These are phyloP conservation scores for Elsinoe ampelina DNA, from an alignment of 2,329 filamentous ascomycete species.

Conservation along the genomic window DNA sequence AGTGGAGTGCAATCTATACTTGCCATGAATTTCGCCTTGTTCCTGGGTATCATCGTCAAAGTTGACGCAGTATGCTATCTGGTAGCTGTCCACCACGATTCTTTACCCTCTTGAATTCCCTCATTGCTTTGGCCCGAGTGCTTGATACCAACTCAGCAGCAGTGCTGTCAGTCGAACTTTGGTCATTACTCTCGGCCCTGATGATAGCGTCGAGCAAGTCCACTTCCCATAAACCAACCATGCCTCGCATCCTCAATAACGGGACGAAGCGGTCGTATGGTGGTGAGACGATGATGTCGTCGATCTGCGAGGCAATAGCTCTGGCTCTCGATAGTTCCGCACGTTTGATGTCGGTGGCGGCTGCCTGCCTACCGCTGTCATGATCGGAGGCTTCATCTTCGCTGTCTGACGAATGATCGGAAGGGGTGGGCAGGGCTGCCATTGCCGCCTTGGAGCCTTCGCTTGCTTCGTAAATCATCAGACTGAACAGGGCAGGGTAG, in stretches of 20 bases:
- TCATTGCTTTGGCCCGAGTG: not conserved
- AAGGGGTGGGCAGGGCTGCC: constrained; percentile 25
- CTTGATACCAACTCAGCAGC: not conserved
- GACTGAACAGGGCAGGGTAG: constrained; percentile 68
- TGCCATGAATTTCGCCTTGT: not conserved
- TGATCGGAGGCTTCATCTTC: constrained; percentile 16
- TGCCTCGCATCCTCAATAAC: constrained; percentile 61
- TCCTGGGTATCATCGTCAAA: not conserved
- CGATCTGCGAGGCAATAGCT: constrained; percentile 59
- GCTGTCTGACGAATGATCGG: not conserved
- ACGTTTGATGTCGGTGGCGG: constrained; percentile 11
- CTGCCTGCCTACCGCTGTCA: constrained; percentile 13
- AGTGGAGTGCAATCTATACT: not conserved
- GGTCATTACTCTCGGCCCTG: not conserved
- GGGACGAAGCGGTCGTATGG: constrained; percentile 61
- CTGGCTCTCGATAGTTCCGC: constrained; percentile 49
- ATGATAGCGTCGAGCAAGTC: constrained; percentile 44
- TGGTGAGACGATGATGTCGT: constrained; percentile 57
- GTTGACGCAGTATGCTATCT: not conserved
- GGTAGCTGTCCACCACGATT: not conserved
- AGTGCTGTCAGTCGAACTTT: not conserved
- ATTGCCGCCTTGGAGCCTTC: constrained; percentile 45
- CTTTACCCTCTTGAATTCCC: not conserved
- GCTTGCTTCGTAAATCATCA: constrained; percentile 70
- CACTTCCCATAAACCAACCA: constrained; percentile 64